Conservation (phyloP, 2,329 filamentous ascomycete genomes). For the Botrytis tulipae region DNA sequence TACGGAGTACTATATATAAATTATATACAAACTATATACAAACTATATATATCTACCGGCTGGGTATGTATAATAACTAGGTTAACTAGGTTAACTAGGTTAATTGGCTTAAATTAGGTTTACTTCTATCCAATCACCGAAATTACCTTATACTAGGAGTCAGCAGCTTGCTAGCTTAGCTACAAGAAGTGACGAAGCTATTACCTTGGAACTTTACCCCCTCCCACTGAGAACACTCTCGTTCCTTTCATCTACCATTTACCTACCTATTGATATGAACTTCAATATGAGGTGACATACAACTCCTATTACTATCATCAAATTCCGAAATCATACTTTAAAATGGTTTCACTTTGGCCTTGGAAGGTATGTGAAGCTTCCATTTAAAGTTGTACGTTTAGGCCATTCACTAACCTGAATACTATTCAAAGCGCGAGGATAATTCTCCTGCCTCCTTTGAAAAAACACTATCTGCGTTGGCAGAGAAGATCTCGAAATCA, state of each 20-base stretch:
- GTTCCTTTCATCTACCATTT: neutral
- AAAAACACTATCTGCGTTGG: constrained; percentile 79
- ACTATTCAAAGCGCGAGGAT: constrained; percentile 60
- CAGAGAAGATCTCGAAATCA: constrained; percentile 75
- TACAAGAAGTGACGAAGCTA: constrained; percentile 10
- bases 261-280: neutral
- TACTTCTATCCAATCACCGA: constrained; percentile 6
- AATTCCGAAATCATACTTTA: constrained; percentile 25
- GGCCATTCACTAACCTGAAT: constrained; percentile 12
- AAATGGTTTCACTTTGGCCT: constrained; percentile 83
- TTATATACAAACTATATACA: neutral
- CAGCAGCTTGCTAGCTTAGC: constrained; percentile 1
- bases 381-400: constrained; percentile 16
- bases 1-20: neutral
- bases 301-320: neutral
- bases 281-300: constrained; percentile 27
- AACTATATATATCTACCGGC: too few species aligned
- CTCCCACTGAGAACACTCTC: neutral
- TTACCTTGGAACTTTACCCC: neutral
- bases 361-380: constrained; percentile 62
- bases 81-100: neutral
- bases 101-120: neutral
- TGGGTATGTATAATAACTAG: neutral
- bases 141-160: neutral
- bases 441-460: constrained; percentile 90